These are phyloP conservation scores for Apiotrichum mycotoxinovorans DNA, from an alignment of 1,284 basidiomycete genomes.

Conservation along the genomic window DNA sequence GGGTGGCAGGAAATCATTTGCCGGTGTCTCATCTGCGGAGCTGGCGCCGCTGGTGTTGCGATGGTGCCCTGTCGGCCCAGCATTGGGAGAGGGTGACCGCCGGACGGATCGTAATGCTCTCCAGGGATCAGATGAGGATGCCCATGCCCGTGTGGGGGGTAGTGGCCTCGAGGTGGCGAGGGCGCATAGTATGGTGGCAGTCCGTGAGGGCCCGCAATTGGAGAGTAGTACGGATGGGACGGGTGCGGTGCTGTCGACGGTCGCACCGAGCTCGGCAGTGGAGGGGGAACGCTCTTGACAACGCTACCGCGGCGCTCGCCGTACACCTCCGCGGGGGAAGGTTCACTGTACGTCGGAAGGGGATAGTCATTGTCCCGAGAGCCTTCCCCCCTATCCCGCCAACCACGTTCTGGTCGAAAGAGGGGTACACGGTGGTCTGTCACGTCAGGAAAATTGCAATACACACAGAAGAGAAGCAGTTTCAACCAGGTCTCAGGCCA, in stretches of 20 bases:
- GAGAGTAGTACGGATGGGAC: background rate
- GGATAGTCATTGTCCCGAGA: background rate
- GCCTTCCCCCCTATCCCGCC: background rate
- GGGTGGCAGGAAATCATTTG: constrained; percentile 41
- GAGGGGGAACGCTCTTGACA: background rate
- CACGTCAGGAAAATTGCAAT: background rate
- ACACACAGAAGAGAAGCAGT: background rate
- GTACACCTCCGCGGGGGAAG: background rate
- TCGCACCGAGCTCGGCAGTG: background rate
- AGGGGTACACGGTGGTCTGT: background rate
- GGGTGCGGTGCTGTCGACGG: background rate
- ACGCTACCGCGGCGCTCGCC: background rate
- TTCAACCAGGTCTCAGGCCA: too few relatives aligned
- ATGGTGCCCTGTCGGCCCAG: background rate
- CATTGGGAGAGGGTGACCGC: background rate
- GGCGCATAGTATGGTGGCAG: background rate
- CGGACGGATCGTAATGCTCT: background rate
- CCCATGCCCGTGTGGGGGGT: background rate
- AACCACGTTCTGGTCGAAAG: background rate
- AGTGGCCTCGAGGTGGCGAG: background rate
- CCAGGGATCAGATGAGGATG: background rate
- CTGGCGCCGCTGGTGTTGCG: background rate
- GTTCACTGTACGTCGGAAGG: background rate
- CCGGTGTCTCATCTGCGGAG: constrained; percentile 18
- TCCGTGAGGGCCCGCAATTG: background rate